Evolutionary conservation across 2,329 filamentous ascomycete species (phyloP), one percentile per base, ranked within the genome.

Genomic region (Aspergillus quadricinctus): DNA sequence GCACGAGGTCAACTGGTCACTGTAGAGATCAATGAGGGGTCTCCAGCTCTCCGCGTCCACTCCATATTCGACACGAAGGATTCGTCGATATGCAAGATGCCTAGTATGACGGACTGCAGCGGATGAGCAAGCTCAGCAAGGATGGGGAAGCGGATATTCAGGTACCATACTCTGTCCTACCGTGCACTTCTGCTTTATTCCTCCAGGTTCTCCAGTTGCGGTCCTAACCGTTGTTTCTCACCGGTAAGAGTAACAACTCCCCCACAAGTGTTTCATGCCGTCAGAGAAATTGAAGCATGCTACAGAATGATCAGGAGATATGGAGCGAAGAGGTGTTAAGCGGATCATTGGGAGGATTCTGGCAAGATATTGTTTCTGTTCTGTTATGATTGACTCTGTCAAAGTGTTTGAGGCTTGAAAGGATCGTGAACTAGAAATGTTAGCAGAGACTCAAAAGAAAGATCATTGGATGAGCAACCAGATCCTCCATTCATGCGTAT

Each of bases 191-290:
- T 10, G n/a, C 3, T 45, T 14, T 23, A 11, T 45, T 45, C 19
- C 27, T 29, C 48, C 48, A 31, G 21, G 21, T 50, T 50, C 48
- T 35, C n/a, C 21, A 50, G 48, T 50, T 21, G 21, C 48, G 48
- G 31, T 50, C 28, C 48, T 50, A 50, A 50, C 48, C 48, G 21
- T 50, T 50, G 48, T 50, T 50, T 50, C 48, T 50, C 48, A 64
- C 62, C 62, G 62, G 62, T 57, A 50, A 61, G 53, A 43, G 29
- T 46, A 50, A 48, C 52, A 52, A 52, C 43, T 50, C 35, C 54
- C 62, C 54, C 61, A 61, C 60, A 55, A 50, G 35, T 31, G 61
- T 62, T 61, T 63, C 63, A 61, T 63, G 61, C 60, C 66, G 67
- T 70, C 68, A 70, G 64, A 50, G 56, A 52, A 56, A 54, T 54